phyloP scores from a whole-genome alignment of 805 yeast species.

The Suhomyces sp. region DNA sequence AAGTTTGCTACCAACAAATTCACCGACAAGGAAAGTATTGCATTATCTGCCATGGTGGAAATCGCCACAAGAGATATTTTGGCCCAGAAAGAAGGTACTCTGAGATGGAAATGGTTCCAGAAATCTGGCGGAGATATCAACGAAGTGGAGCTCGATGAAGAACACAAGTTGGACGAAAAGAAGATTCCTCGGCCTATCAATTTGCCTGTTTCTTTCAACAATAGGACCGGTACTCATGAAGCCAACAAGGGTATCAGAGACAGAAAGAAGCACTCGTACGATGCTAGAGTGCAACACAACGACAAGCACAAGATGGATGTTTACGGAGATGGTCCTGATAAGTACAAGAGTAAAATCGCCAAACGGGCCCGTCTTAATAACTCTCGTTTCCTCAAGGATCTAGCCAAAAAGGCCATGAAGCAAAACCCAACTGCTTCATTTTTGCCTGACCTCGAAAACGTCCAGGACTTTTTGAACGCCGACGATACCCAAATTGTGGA shows the following conservation, averaged over 20 bases:
- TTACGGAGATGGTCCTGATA: slow-evolving; percentile 71
- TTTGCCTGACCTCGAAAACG: slow-evolving; percentile 58
- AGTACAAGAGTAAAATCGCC: slow-evolving; percentile 47
- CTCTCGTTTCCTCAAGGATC: slow-evolving; percentile 50
- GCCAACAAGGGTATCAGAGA: slow-evolving; percentile 85
- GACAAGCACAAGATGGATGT: slow-evolving; percentile 69
- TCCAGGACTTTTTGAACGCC: slow-evolving; percentile 52
- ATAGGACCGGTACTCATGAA: slow-evolving; percentile 70
- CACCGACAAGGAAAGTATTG: slow-evolving; percentile 24
- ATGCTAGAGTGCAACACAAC: slow-evolving; percentile 72
- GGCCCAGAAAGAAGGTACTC: slow-evolving; percentile 45
- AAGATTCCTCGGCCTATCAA: slow-evolving; percentile 32
- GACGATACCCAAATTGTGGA: slow-evolving; percentile 38
- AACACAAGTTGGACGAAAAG: slow-evolving; percentile 11
- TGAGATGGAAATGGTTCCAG: slow-evolving; percentile 41
- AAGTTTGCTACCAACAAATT: slow-evolving; percentile 46
- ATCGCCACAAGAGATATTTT: slow-evolving; percentile 68
- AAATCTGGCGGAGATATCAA: slow-evolving; percentile 9
- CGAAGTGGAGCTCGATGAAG: slow-evolving; percentile 18
- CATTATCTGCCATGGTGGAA: slow-evolving; percentile 69
- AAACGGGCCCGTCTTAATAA: slow-evolving; percentile 52
- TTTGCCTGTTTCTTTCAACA: slow-evolving; percentile 66
- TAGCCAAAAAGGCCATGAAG: slow-evolving; percentile 50
- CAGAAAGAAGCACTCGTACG: slow-evolving; percentile 74
- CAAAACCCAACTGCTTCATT: slow-evolving; percentile 31